Base-by-base conservation (phyloP, 805 yeast species). In the Novakomyces olei region DNA sequence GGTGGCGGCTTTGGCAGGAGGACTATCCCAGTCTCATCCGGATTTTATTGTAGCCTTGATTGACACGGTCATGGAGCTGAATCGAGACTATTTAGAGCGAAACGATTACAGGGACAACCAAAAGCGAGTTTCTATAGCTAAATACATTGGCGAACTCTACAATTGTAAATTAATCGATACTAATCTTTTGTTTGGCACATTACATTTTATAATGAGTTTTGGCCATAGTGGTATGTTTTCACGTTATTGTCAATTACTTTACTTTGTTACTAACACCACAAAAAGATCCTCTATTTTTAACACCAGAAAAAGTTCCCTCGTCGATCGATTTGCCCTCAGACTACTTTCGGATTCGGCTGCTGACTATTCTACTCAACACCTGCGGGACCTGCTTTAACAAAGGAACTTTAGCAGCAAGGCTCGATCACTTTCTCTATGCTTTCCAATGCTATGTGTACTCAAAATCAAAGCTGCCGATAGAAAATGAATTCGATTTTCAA, bases 361-460 rank as follows among this genome's bases (percentile, higher is more conserved):
- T 65, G 14, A 45, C 64, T 18, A 47, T 58, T 0, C 45, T 68
- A 4, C 43, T 72, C 14, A 49, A 50, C n/a, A 49, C 47, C 6
- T 46, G 46, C 24, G 45, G 42, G 3, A 37, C 40, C 5, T 43
- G 37, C 8, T 38, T 43, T 12, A 40, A 36, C 15, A 36, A 39
- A 2, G 40, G 39, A 7, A 12, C 26, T 4, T 34, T 39, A 5
- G 29, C 19, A 9, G 36, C 43, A 3, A 53, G 57, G 24, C 31
- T 67, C 8, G 42, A 46, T 1, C 33, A 55, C 0, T 64, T 73
- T 36, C 41, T 72, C 36, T 58, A 59, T 18, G 72, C 68, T 40
- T 70, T 79, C 38, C 88, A 80, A 43, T 80, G 69, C 47, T 80
- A 77, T 45, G 48, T 66, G 4, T 64, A 60, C 47, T 63, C 72